These are phyloP conservation scores for Isoetes taiwanensis DNA, from an alignment of 75 land plant genomes.

Conservation along the genomic window DNA sequence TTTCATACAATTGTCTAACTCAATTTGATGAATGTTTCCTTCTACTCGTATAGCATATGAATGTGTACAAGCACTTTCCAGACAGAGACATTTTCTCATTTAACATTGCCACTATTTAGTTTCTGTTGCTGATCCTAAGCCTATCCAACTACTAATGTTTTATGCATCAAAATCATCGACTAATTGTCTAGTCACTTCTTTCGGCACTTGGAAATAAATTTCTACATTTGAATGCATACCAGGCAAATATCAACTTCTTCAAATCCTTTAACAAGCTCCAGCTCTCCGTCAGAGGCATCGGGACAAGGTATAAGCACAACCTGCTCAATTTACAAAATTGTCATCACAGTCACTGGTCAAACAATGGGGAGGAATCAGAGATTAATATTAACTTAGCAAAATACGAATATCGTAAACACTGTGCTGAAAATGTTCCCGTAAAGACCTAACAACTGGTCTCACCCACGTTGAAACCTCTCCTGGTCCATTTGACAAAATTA, in stretches of 20 bases:
- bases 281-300: constrained; percentile 23
- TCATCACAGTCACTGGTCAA: not conserved
- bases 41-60: too few species aligned
- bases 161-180: too few species aligned
- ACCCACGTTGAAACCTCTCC: constrained; percentile 27
- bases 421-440: constrained; percentile 5
- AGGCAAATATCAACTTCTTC: constrained; percentile 25
- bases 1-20: too few species aligned
- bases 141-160: too few species aligned
- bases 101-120: too few species aligned
- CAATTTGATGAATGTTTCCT: too few species aligned
- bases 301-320: constrained; percentile 22
- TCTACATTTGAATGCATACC: too few species aligned
- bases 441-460: constrained; percentile 15
- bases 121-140: too few species aligned
- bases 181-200: too few species aligned
- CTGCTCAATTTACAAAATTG: constrained; percentile 2
- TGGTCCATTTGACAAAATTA: constrained; percentile 22
- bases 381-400: constrained; percentile 8
- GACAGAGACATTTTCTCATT: too few species aligned
- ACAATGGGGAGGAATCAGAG: not conserved
- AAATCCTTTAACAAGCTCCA: constrained; percentile 16
- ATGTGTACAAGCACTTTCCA: too few species aligned
- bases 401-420: constrained; percentile 12
- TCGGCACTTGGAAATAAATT: too few species aligned